phyloP scores from a whole-genome alignment of 345 rosid genomes.

The Noccaea bulbosa region DNA sequence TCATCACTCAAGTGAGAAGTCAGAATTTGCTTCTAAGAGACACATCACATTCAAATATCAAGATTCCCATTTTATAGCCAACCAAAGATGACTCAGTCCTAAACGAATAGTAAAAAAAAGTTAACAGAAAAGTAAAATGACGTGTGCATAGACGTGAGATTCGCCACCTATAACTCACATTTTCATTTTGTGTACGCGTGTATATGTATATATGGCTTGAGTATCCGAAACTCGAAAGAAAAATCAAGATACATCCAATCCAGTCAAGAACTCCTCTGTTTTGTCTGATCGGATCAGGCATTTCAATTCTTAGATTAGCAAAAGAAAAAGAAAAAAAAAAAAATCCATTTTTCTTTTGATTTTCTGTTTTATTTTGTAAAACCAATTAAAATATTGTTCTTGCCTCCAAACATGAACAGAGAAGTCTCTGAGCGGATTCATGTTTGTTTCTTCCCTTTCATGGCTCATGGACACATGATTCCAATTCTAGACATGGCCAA shows the following conservation, averaged over 20 bases:
- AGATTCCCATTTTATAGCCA: slow-evolving; percentile 25
- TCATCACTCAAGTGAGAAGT: slow-evolving; percentile 18
- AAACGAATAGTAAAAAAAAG: neutral
- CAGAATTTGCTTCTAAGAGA: slow-evolving; percentile 9
- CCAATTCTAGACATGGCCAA: slow-evolving; percentile 60
- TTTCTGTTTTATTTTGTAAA: slow-evolving; percentile 1
- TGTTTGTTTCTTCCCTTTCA: slow-evolving; percentile 54
- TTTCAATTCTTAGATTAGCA: no score
- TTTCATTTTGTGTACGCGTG: neutral
- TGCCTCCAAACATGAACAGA: slow-evolving; percentile 38
- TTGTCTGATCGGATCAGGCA: no score
- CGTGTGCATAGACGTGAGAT: slow-evolving; percentile 36
- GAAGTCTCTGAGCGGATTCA: slow-evolving; percentile 38
- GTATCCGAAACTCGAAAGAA: no score
- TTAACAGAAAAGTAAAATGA: slow-evolving; percentile 17
- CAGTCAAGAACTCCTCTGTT: no score
- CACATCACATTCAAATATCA: neutral
- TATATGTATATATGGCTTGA: no score
- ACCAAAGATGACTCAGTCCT: slow-evolving; percentile 23
- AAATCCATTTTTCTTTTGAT: neutral
- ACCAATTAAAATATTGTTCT: neutral
- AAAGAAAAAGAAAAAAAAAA: no score
- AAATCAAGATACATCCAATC: no score
- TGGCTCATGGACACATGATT: slow-evolving; percentile 66
- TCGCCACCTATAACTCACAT: slow-evolving; percentile 14